Base-by-base conservation (phyloP, 2,329 filamentous ascomycete species). In the Scytalidium sp. region DNA sequence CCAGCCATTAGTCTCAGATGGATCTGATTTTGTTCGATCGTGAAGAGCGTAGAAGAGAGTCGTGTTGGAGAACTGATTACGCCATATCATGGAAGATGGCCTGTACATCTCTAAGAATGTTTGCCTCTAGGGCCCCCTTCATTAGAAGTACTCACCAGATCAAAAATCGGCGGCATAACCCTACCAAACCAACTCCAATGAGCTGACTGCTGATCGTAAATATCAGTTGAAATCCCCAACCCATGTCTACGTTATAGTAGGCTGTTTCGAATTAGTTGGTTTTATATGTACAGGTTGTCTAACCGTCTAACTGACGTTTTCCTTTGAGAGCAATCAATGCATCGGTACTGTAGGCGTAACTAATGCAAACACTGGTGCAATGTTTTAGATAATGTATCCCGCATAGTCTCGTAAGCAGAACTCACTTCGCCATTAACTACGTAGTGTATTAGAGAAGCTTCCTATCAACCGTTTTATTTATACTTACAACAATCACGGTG, bases 251-350 rank as follows among this genome's bases (percentile, higher is more conserved):
- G 22, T 74, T 70, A 55, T 90, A 90, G 58, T 88, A 89, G n/a
- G 85, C 76, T 27, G 80, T 68, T 65, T 87, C 17, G 15, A 4
- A 20, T 47, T 40, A 47, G 39, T n/a, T 22, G n/a, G 20, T n/a
- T n/a, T n/a, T 25, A 3, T 8, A 6, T 20, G 27, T 20, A n/a
- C 20, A 29, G 8, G 21, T 10, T 7, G 19, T 9, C 10, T 13
- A 19, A 10, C 2, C 19, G 9, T 23, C 21, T 2, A 20, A 48
- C 48, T 29, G 22, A 51, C 54, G 49, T 40, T 58, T 58, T 19
- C 52, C 56, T 17, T 81, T 70, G 65, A 88, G 84, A 1, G 85
- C 86, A 3, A 88, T 72, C 43, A 91, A 79, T 41, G 88, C 84
- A 57, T 90, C 86, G 1, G 86, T 90, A 2, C 85, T 84, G 57